Conservation (phyloP, 2,329 filamentous ascomycete genomes). For the Colletotrichum sp. region DNA sequence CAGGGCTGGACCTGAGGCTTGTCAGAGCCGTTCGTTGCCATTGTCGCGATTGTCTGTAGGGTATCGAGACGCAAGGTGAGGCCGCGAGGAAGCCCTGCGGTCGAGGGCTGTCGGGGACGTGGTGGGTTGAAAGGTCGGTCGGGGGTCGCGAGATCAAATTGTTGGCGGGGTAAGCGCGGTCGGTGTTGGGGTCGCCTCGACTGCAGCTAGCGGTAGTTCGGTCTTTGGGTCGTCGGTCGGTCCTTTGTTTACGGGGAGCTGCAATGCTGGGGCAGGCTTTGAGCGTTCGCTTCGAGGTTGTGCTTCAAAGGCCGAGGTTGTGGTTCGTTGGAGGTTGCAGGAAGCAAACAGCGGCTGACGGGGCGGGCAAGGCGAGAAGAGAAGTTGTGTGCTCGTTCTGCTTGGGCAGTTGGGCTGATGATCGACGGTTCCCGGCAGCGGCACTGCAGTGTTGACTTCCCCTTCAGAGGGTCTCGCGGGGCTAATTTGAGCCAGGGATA, state of each 20-base stretch:
- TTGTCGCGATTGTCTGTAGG: not conserved
- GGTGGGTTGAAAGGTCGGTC: not conserved
- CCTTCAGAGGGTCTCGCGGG: constrained; percentile 16
- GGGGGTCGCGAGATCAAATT: not conserved
- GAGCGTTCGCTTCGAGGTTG: not conserved
- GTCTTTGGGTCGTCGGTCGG: not conserved
- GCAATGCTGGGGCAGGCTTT: not conserved
- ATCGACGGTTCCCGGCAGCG: constrained; percentile 8
- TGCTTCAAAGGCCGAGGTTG: not conserved
- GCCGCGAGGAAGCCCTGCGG: not conserved
- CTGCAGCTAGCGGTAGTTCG: not conserved
- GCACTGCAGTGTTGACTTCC: not conserved
- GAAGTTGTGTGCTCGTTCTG: not conserved
- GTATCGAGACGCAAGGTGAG: not conserved
- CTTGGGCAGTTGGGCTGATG: constrained; percentile 9
- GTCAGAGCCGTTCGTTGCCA: constrained; percentile 23
- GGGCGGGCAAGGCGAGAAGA: not conserved
- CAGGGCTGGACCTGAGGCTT: constrained; percentile 85
- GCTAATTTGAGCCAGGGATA: constrained; percentile 14
- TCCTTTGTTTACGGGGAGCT: not conserved
- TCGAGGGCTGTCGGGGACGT: not conserved
- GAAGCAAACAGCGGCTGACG: constrained; percentile 1
- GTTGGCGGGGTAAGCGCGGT: constrained; percentile 16
- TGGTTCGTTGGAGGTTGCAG: not conserved
- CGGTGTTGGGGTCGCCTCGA: not conserved